Base-by-base conservation (phyloP, 192 early-diverging fungal species). In the Coemansia furcata region DNA sequence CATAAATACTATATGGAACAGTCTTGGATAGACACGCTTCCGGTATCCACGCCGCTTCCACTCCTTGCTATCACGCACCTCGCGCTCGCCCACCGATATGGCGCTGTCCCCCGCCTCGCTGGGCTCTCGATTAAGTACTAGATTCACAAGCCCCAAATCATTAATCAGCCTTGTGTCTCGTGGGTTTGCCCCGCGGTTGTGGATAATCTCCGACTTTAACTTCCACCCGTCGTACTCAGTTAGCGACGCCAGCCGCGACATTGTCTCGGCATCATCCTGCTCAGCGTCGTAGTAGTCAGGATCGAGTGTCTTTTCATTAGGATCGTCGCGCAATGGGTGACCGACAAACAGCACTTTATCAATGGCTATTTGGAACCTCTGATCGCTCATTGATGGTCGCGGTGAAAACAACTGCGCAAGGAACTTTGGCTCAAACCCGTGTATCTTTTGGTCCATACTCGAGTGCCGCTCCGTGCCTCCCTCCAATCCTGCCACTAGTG, bases 321-420 rank as follows among this genome's bases (percentile, higher is more conserved):
- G 71, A 54, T 83, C 80, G 57, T 86, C 82, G 17, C 77, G 67
- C 62, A 87, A 77, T 19, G 90, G 89, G 58, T 91, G 90, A 0
- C 92, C 92, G 3, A 92, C 85, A 88, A 98, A 96, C 10, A 90
- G 88, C 59, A 95, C 67, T 46, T 92, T 88, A 74, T 97, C 92
- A 9, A 98, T 89, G 2, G 88, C 85, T 44, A 98, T 83, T 69
- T 95, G 92, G 73, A 98, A 98, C 54, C 89, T 84, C 49, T 85
- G 82, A 69, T 95, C 92, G 72, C 94, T 89, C 29, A 95, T 83
- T 29, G 88, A 80, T 19, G 86, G 79, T 78, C 91, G 93, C 9
- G 95, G 95, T 3, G 93, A 90, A n/a, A 97, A 86, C n/a, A 94
- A 64, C 64, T 95, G 89, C 9, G 93, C 92, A 32, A 95, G 86